Conservation (phyloP, 1,284 basidiomycete genomes). For the Uromyces viciae-fabae region DNA sequence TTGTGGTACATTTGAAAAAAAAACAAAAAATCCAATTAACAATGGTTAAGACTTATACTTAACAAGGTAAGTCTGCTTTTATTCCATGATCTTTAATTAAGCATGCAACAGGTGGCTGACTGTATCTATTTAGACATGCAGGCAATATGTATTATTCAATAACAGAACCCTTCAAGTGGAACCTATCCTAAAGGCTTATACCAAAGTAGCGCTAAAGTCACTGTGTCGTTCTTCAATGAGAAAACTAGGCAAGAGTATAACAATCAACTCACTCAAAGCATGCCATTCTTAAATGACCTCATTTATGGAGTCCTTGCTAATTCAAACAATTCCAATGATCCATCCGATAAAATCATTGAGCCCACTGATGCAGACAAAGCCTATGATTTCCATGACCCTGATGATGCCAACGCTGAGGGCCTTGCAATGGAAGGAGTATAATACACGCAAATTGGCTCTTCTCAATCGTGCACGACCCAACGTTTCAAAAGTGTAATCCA, state of each 20-base stretch:
- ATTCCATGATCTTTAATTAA: background rate
- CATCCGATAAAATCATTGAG: no score
- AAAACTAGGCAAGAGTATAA: no score
- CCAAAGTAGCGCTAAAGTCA: background rate
- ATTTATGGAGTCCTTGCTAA: background rate
- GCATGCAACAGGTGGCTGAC: background rate
- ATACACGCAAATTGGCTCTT: no score
- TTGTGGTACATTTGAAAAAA: background rate
- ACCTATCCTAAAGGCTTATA: background rate
- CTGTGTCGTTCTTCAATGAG: background rate
- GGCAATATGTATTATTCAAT: background rate
- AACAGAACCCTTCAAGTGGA: background rate
- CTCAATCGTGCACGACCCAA: no score
- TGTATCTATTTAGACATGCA: background rate
- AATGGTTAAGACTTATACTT: background rate
- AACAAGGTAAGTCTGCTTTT: background rate
- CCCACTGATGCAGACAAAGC: no score
- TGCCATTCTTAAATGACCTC: background rate
- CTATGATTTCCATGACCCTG: no score
- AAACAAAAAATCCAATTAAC: background rate
- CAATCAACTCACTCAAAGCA: no score
- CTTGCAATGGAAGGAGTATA: no score
- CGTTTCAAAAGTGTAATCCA: background rate
- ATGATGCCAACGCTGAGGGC: no score
- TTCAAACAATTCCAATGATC: no score